A percentile compares a stretch with the other conserved stretches of the same genome.
Evolutionary conservation across 345 rosid genomes (phyloP).

Genomic region (Angophora floribunda): DNA sequence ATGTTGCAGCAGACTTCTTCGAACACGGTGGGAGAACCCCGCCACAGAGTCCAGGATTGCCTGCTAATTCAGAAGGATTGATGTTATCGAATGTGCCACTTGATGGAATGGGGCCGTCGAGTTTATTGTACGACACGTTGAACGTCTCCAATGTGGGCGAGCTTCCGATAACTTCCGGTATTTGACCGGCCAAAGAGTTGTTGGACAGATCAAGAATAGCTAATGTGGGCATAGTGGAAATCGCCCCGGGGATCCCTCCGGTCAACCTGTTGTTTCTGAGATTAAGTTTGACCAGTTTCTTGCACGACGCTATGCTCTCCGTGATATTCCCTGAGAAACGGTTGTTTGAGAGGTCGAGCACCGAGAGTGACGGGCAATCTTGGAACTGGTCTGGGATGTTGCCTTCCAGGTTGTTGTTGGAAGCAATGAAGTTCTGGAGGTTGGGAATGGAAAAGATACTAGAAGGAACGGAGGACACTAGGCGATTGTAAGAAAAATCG

Average conservation of each 20-base stretch:
- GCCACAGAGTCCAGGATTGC: conserved; percentile 74
- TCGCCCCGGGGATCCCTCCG: conserved; percentile 47
- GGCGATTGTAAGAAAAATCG: conserved; percentile 62
- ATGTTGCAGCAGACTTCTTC: conserved; percentile 4
- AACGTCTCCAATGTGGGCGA: conserved; percentile 76
- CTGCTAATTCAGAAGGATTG: conserved; percentile 57
- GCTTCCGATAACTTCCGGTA: conserved; percentile 52
- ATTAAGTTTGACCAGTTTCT: conserved; percentile 63
- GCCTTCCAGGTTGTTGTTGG: conserved; percentile 61
- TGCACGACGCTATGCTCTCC: conserved; percentile 56
- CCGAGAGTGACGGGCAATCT: conserved; percentile 61
- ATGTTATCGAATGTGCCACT: conserved; percentile 40
- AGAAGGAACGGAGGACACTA: conserved; percentile 60
- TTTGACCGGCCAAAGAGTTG: conserved; percentile 60
- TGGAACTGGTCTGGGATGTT: conserved; percentile 67
- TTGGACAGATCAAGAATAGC: conserved; percentile 74
- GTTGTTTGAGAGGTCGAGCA: conserved; percentile 80
- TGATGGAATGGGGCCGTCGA: conserved; percentile 62
- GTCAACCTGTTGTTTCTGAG: conserved; percentile 49
- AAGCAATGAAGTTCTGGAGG: conserved; percentile 67
- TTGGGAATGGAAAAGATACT: conserved; percentile 55
- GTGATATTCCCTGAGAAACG: conserved; percentile 56
- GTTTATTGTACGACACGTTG: conserved; percentile 68
- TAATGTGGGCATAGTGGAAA: conserved; percentile 61
- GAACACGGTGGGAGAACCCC: conserved; percentile 58